Conservation (phyloP, 495 filamentous ascomycete genomes). For the Cercophora newfieldiana region DNA sequence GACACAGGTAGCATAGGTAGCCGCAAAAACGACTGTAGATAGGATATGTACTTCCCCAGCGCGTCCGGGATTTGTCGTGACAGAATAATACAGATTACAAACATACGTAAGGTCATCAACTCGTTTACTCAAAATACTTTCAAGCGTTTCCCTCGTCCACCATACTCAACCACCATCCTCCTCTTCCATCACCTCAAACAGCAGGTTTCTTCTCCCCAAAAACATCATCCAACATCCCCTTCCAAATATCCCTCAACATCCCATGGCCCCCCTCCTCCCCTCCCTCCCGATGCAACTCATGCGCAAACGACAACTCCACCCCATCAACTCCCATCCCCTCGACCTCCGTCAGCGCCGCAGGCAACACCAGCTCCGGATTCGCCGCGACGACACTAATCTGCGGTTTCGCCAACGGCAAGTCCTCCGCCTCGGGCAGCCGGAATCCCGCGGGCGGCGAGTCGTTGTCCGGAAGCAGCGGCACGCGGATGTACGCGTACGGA, state of each 20-base stretch:
- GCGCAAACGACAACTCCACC: constrained; percentile 48
- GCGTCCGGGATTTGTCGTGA: not conserved
- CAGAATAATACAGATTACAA: constrained; percentile 10
- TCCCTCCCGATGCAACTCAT: constrained; percentile 28
- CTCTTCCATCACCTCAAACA: not conserved
- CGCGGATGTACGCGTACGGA: constrained; percentile 42
- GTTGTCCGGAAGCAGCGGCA: constrained; percentile 50
- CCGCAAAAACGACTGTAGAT: not conserved
- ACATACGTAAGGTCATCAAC: not conserved
- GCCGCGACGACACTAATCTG: constrained; percentile 47
- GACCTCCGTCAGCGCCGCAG: constrained; percentile 44
- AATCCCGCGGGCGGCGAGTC: constrained; percentile 21
- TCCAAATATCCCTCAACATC: constrained; percentile 48
- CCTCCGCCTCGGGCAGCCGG: constrained; percentile 30
- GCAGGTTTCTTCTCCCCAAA: constrained; percentile 25
- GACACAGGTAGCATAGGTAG: too few relatives aligned
- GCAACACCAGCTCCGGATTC: constrained; percentile 43
- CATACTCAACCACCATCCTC: not conserved
- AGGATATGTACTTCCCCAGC: not conserved
- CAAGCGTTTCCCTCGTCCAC: not conserved
- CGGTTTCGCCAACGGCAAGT: constrained; percentile 35
- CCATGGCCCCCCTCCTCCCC: constrained; percentile 28
- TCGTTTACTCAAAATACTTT: not conserved
- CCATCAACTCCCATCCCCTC: constrained; percentile 50
- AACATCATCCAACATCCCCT: constrained; percentile 48